These are phyloP conservation scores for Diddensiella transvaalensis DNA, from an alignment of 805 yeast species.

Conservation along the genomic window DNA sequence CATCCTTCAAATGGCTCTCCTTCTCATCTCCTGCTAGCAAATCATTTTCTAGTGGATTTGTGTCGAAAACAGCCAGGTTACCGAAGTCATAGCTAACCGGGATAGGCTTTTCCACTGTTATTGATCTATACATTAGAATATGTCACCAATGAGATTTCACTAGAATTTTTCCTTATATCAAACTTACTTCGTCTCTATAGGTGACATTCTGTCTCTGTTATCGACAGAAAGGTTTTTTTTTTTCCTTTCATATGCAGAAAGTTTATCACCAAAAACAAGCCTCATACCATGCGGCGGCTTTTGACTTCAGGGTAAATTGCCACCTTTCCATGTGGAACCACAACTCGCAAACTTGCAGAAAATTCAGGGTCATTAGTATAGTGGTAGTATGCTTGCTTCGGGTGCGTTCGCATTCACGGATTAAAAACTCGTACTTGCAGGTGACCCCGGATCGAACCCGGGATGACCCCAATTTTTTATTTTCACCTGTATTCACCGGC, in stretches of 20 bases:
- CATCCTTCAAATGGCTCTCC: slow-evolving; percentile 59
- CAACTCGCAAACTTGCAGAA: too few species aligned
- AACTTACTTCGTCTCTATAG: background rate
- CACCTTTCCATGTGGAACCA: too few species aligned
- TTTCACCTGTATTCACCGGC: too few species aligned
- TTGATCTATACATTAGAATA: background rate
- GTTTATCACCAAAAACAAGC: too few species aligned
- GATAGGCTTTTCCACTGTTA: slow-evolving; percentile 73
- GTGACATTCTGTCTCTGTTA: background rate
- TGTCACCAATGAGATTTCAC: background rate
- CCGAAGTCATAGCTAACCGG: slow-evolving; percentile 91
- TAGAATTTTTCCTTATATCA: background rate
- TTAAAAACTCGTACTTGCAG: slow-evolving; percentile 33
- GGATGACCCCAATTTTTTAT: slow-evolving; percentile 36
- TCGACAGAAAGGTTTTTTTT: background rate
- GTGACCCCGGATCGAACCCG: slow-evolving; percentile 42
- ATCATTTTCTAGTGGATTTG: slow-evolving; percentile 74
- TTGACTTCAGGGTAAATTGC: background rate
- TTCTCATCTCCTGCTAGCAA: slow-evolving; percentile 51
- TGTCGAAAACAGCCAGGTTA: slow-evolving; percentile 82
- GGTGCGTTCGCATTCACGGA: slow-evolving; percentile 32
- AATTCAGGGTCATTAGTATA: slow-evolving; percentile 36
- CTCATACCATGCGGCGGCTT: background rate
- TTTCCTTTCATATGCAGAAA: background rate
- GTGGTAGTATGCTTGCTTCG: slow-evolving; percentile 41